Percentiles rank a stretch among this genome's conserved stretches.
Evolutionary conservation across 179 eudicot genomes (phyloP).

Genomic region (Corrigiola litoralis): DNA sequence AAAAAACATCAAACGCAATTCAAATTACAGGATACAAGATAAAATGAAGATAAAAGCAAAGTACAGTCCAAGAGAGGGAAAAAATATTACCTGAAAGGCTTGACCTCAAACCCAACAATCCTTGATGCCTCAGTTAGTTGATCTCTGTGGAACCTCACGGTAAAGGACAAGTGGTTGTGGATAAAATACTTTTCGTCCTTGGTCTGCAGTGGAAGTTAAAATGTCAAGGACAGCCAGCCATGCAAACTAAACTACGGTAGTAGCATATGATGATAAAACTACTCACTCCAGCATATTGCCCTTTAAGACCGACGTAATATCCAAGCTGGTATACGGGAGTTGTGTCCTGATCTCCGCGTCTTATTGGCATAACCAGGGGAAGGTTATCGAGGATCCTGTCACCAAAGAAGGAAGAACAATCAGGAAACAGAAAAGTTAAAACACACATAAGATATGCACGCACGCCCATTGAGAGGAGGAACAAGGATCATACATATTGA

Average conservation of each 20-base stretch:
- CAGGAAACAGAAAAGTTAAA: conserved; percentile 6
- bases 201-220: conserved; percentile 19
- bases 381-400: conserved; percentile 81
- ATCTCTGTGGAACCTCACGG: conserved; percentile 52
- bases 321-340: conserved; percentile 69
- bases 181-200: conserved; percentile 38
- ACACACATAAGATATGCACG: neutral
- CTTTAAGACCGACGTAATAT: conserved; percentile 64
- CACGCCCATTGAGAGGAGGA: neutral
- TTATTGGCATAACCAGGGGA: conserved; percentile 66
- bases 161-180: conserved; percentile 55
- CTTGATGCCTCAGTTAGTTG: conserved; percentile 41
- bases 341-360: conserved; percentile 46
- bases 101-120: conserved; percentile 65
- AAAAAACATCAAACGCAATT: neutral
- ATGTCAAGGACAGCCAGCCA: conserved; percentile 13
- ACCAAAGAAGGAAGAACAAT: conserved; percentile 2
- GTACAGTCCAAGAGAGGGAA: neutral
- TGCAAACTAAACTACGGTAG: neutral
- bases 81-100: conserved; percentile 50
- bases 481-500: conserved; percentile 53
- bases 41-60: conserved; percentile 3
- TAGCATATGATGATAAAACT: neutral
- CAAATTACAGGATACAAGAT: neutral
- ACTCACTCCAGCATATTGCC: conserved; percentile 70